A percentile compares a stretch with the other conserved stretches of the same genome.
phyloP scores from a whole-genome alignment of 2,329 filamentous ascomycete genomes.

The Colletotrichum orbiculare region DNA sequence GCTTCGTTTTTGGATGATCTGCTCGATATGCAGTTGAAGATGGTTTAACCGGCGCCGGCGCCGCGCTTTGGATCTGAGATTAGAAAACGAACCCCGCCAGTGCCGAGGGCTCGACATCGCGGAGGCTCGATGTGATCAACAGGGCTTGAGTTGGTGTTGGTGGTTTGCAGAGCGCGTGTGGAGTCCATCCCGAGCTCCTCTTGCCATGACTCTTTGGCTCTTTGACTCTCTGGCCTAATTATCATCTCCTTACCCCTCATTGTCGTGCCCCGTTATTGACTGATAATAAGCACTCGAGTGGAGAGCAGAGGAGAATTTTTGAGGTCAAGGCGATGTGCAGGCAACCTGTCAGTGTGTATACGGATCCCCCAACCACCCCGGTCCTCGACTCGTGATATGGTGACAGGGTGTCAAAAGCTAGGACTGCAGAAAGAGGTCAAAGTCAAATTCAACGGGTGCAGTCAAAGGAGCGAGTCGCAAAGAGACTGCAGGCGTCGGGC shows the following conservation, averaged over 20 bases:
- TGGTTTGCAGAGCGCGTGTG: neutral
- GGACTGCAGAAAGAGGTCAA: neutral
- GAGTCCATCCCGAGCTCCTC: neutral
- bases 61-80: conserved; percentile 8
- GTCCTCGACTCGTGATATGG: conserved; percentile 11
- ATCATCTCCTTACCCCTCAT: neutral
- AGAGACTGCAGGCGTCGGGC: conserved; percentile 16
- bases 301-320: no score
- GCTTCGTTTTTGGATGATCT: neutral
- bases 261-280: neutral
- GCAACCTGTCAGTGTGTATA: no score
- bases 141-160: neutral
- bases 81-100: neutral
- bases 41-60: neutral
- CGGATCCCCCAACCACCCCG: no score
- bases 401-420: conserved; percentile 10
- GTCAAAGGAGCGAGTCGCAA: conserved; percentile 5
- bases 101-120: neutral
- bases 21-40: neutral
- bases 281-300: conserved; percentile 18
- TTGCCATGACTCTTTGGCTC: neutral
- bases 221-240: neutral
- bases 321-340: no score
- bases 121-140: conserved; percentile 2
- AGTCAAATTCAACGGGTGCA: neutral